Percentiles rank a stretch among this genome's conserved stretches.
These are phyloP conservation scores for Botrytis byssoidea DNA, from an alignment of 2,329 filamentous ascomycete genomes.

Conservation along the genomic window DNA sequence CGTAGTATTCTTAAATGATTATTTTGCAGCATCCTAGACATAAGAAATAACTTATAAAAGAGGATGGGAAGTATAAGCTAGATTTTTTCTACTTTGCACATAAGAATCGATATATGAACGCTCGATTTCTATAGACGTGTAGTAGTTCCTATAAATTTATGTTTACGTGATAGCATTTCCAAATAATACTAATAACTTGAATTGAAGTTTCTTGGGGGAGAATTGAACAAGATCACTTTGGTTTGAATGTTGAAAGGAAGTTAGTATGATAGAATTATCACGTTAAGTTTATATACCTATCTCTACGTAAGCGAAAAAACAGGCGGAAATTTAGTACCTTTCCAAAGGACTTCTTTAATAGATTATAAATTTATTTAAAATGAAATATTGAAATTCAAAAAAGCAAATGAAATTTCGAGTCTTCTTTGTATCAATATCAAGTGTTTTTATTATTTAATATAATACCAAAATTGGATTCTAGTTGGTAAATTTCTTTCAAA, in stretches of 20 bases:
- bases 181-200: background rate
- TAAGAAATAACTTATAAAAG: background rate
- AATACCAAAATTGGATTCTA: too few relatives aligned
- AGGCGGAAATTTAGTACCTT: too few relatives aligned
- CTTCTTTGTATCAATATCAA: too few relatives aligned
- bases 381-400: too few relatives aligned
- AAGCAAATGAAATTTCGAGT: too few relatives aligned
- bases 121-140: background rate
- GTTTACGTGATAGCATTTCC: background rate
- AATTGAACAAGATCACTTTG: background rate
- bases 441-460: too few relatives aligned
- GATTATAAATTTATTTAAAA: too few relatives aligned
- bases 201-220: background rate
- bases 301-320: too few relatives aligned
- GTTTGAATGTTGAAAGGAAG: background rate
- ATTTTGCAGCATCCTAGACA: too few relatives aligned
- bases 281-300: fast-evolving
- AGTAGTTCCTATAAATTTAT: background rate
- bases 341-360: too few relatives aligned
- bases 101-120: background rate
- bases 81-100: background rate
- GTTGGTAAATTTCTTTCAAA: too few relatives aligned
- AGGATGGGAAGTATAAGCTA: background rate
- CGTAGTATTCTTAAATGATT: too few relatives aligned
- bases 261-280: background rate